phyloP scores from a whole-genome alignment of 495 filamentous ascomycete species.

The Hypoxylon cercidicola region DNA sequence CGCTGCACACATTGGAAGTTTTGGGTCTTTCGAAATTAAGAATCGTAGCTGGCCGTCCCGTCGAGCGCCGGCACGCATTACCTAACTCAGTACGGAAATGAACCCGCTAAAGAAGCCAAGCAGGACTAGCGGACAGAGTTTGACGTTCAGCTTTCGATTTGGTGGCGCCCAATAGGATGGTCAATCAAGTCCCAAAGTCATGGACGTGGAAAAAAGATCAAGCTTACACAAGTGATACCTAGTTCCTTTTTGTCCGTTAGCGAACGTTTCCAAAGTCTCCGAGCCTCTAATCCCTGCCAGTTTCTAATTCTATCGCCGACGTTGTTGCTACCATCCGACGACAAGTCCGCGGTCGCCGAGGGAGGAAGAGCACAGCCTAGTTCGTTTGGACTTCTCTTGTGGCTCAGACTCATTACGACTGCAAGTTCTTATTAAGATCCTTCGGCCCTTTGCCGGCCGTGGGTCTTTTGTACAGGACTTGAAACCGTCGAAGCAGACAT shows the following conservation, averaged over 20 bases:
- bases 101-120: slow-evolving; percentile 26
- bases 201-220: slow-evolving; percentile 34
- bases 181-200: slow-evolving; percentile 35
- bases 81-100: slow-evolving; percentile 28
- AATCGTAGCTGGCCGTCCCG: background rate
- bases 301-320: background rate
- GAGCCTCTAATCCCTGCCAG: slow-evolving; percentile 3
- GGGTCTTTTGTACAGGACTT: slow-evolving; percentile 9
- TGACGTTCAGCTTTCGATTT: slow-evolving; percentile 14
- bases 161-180: slow-evolving; percentile 35
- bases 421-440: background rate
- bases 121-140: slow-evolving; percentile 15
- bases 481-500: slow-evolving; percentile 13
- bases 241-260: background rate
- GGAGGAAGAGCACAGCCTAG: slow-evolving; percentile 1
- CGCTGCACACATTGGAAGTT: background rate
- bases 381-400: slow-evolving; percentile 3
- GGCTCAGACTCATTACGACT: slow-evolving; percentile 3
- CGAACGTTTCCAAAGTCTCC: too few species aligned
- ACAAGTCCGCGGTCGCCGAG: background rate
- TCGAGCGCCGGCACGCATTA: slow-evolving; percentile 1
- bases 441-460: background rate
- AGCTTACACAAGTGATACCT: slow-evolving; percentile 24
- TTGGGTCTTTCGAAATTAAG: background rate
- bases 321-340: background rate